A percentile compares a stretch with the other conserved stretches of the same genome.
phyloP scores from a whole-genome alignment of 2,329 filamentous ascomycete species.

The Cephalotrichum gorgonifer region DNA sequence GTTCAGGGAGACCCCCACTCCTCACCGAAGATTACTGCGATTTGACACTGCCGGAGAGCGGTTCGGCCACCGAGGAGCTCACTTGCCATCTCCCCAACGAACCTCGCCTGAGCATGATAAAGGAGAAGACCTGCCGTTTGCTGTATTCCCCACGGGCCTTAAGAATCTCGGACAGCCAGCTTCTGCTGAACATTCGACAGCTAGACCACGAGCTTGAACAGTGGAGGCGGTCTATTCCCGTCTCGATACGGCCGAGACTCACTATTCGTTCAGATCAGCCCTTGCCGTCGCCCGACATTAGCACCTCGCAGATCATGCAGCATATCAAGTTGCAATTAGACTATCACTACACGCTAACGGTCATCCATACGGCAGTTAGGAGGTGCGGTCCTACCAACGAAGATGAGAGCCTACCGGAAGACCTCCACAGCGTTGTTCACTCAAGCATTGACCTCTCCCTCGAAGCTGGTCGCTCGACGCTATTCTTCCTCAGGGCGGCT shows the following conservation, averaged over 20 bases:
- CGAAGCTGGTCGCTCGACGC: conserved; percentile 12
- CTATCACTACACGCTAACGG: background rate
- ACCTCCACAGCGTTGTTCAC: conserved; percentile 13
- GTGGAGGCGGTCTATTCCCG: background rate
- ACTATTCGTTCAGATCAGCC: background rate
- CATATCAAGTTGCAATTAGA: background rate
- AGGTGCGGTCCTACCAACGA: background rate
- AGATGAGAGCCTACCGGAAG: conserved; percentile 7
- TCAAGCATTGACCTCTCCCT: conserved; percentile 13
- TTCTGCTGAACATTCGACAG: background rate
- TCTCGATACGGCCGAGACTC: background rate
- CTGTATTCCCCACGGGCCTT: background rate
- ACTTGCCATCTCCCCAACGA: background rate
- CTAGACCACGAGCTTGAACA: background rate
- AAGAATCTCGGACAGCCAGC: background rate
- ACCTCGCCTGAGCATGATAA: background rate
- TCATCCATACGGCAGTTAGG: background rate
- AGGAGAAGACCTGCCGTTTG: background rate
- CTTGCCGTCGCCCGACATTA: background rate
- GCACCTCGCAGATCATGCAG: no score
- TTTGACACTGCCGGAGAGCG: conserved; percentile 29
- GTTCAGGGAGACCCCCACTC: conserved; percentile 12
- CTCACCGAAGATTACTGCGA: conserved; percentile 37
- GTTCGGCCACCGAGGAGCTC: background rate
- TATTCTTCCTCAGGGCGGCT: conserved; percentile 6